Conservation (phyloP, 352 stramenopile species). For the Pythium rhizo-oryzae region DNA sequence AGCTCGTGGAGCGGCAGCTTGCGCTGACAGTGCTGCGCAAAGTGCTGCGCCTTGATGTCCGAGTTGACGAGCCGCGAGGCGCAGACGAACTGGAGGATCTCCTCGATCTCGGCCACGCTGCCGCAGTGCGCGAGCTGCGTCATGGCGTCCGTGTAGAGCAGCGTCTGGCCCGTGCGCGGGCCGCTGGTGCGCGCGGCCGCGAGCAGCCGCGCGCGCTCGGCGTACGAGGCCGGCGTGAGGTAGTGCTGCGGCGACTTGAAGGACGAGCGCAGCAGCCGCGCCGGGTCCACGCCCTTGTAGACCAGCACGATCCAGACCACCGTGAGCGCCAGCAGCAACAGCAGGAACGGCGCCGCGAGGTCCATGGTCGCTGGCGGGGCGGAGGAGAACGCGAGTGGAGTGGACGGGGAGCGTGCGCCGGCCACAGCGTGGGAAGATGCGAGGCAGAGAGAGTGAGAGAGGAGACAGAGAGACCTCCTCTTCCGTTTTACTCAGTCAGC, state of each 20-base stretch:
- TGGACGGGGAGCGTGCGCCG: not conserved
- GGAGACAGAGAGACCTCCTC: not conserved
- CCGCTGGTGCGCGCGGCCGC: constrained; percentile 29
- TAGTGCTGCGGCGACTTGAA: constrained; percentile 59
- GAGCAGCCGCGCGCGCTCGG: constrained; percentile 58
- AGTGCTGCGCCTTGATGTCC: constrained; percentile 76
- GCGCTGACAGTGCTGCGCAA: constrained; percentile 53
- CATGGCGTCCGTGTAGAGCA: constrained; percentile 75
- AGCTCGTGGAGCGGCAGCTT: constrained; percentile 46
- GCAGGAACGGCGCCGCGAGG: constrained; percentile 41
- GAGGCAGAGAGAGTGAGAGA: not conserved
- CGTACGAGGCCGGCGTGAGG: constrained; percentile 41
- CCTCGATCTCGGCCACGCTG: constrained; percentile 52
- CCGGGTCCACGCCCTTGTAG: constrained; percentile 60
- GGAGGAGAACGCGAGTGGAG: constrained; percentile 1
- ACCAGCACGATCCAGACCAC: constrained; percentile 44
- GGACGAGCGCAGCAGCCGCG: constrained; percentile 59
- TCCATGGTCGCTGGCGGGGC: constrained; percentile 31
- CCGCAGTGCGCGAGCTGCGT: constrained; percentile 41
- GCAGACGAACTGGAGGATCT: constrained; percentile 59
- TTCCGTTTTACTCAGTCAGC: not conserved
- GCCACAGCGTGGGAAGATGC: not conserved
- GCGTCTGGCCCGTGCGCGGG: constrained; percentile 52
- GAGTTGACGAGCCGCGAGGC: constrained; percentile 64
- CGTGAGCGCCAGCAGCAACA: constrained; percentile 46